Evolutionary conservation across 2,329 filamentous ascomycete genomes (phyloP).

Genomic region (Hysterium pulicare): DNA sequence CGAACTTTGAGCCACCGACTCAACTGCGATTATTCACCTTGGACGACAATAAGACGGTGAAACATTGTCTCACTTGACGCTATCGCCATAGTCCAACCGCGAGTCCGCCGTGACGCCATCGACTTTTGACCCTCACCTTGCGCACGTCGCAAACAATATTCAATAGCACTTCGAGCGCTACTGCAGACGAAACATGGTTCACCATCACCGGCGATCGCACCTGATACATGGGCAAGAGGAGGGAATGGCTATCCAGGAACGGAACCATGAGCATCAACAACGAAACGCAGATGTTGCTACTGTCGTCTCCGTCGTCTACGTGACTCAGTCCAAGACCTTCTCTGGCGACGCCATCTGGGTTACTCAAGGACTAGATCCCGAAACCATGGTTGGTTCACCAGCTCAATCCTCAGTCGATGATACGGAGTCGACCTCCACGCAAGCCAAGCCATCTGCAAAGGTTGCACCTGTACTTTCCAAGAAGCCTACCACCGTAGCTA

Average conservation of each 20-base stretch:
- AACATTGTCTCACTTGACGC: too few relatives aligned
- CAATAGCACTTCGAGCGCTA: too few relatives aligned
- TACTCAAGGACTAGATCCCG: slow-evolving; percentile 17
- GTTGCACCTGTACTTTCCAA: slow-evolving; percentile 13
- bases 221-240: slow-evolving; percentile 25
- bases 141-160: too few relatives aligned
- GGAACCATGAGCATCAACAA: slow-evolving; percentile 7
- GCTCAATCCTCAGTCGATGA: slow-evolving; percentile 2
- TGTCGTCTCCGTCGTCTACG: slow-evolving; percentile 47
- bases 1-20: too few relatives aligned
- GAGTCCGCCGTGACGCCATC: too few relatives aligned
- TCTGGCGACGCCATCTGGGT: slow-evolving; percentile 39
- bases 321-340: slow-evolving; percentile 53
- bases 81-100: too few relatives aligned
- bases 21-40: too few relatives aligned
- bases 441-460: slow-evolving; percentile 4
- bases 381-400: slow-evolving; percentile 5
- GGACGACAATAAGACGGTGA: too few relatives aligned
- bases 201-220: slow-evolving; percentile 21
- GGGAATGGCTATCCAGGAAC: slow-evolving; percentile 4
- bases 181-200: slow-evolving; percentile 14
- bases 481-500: slow-evolving; percentile 14
- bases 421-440: not conserved
- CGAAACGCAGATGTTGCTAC: slow-evolving; percentile 22
- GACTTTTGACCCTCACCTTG: too few relatives aligned